Evolutionary conservation across 306 rosid species (phyloP).

Genomic region (Fagus crenata): DNA sequence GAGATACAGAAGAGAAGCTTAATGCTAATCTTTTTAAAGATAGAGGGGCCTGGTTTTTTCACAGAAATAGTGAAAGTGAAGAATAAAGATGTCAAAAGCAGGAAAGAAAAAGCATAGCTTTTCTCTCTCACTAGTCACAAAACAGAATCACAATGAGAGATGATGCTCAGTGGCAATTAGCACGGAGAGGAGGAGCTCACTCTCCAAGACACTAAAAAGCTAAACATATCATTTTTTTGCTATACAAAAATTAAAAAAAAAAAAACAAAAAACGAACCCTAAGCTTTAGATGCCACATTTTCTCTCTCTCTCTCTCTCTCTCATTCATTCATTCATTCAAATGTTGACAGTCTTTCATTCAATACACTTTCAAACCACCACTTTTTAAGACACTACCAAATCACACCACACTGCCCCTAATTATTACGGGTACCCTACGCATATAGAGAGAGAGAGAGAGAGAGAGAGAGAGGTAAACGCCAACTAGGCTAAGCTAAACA

Average conservation of each 20-base stretch:
- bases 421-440: constrained; percentile 42
- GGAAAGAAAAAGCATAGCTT: constrained; percentile 33
- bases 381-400: constrained; percentile 80
- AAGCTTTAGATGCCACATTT: constrained; percentile 39
- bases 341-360: constrained; percentile 61
- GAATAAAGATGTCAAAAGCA: constrained; percentile 42
- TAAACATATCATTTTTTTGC: constrained; percentile 19
- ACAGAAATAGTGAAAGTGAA: constrained; percentile 42
- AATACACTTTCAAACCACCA: constrained; percentile 63
- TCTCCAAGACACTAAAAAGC: constrained; percentile 47
- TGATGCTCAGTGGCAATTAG: constrained; percentile 41
- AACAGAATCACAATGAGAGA: constrained; percentile 38
- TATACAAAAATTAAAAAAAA: constrained; percentile 19
- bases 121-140: constrained; percentile 17
- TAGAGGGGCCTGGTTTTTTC: constrained; percentile 43
- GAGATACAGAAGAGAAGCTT: constrained; percentile 27
- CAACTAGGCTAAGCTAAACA: constrained; percentile 16
- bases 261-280: constrained; percentile 22
- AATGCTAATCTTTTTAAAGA: constrained; percentile 33
- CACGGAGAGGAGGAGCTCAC: constrained; percentile 48
- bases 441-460: constrained; percentile 1
- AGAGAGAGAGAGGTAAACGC: neutral
- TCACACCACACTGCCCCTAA: constrained; percentile 58
- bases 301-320: neutral
- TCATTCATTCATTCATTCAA: constrained; percentile 37